Conservation (phyloP, 2,329 filamentous ascomycete genomes). For the Thielaviopsis punctulata region DNA sequence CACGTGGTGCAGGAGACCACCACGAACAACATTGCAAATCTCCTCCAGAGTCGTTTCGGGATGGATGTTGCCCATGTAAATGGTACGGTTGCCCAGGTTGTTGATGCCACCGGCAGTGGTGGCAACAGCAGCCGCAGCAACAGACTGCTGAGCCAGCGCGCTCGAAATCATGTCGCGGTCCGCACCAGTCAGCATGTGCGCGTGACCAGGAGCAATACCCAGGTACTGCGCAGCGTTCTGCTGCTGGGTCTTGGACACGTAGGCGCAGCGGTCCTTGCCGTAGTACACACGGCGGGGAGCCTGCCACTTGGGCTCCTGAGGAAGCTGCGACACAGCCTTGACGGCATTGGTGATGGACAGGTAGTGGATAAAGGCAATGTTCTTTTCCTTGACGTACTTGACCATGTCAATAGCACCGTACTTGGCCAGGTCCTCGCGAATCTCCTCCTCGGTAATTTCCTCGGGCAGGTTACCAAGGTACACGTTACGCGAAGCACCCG, state of each 20-base stretch:
- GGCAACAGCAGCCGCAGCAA: slow-evolving; percentile 87
- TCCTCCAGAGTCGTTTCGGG: slow-evolving; percentile 98
- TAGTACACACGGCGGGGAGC: slow-evolving; percentile 92
- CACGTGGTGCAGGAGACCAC: slow-evolving; percentile 90
- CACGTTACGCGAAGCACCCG: slow-evolving; percentile 88
- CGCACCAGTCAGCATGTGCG: slow-evolving; percentile 87
- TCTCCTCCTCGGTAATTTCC: slow-evolving; percentile 76
- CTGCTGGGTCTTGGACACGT: slow-evolving; percentile 98
- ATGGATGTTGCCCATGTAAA: slow-evolving; percentile 97
- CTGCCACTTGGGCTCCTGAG: slow-evolving; percentile 94
- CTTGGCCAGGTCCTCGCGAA: slow-evolving; percentile 88
- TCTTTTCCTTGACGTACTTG: slow-evolving; percentile 96
- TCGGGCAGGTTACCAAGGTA: slow-evolving; percentile 89
- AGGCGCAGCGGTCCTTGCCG: slow-evolving; percentile 94
- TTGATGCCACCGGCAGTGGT: slow-evolving; percentile 93
- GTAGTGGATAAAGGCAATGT: slow-evolving; percentile 94
- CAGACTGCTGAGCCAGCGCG: slow-evolving; percentile 89
- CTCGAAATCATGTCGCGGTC: slow-evolving; percentile 95
- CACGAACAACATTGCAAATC: slow-evolving; percentile 96
- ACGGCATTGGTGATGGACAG: slow-evolving; percentile 94
- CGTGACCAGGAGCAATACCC: slow-evolving; percentile 89
- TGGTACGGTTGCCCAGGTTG: slow-evolving; percentile 92
- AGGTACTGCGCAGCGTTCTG: slow-evolving; percentile 97
- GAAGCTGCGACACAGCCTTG: slow-evolving; percentile 91
- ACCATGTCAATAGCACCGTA: slow-evolving; percentile 94